Conservation (phyloP, 805 yeast species). For the Pichia paraexigua region DNA sequence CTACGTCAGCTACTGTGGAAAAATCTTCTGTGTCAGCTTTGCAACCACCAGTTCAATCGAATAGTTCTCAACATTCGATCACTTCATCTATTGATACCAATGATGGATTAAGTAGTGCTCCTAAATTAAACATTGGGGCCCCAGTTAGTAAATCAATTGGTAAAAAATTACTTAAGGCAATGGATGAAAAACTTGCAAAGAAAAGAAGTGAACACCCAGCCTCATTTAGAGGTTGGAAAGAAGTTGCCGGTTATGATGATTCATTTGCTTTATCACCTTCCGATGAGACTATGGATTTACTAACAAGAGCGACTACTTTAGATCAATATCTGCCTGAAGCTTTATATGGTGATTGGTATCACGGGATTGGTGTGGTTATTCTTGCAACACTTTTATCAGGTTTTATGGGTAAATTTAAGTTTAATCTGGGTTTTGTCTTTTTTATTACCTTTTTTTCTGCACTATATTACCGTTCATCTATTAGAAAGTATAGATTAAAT, state of each 20-base stretch:
- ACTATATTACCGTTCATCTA: conserved; percentile 72
- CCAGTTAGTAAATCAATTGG: conserved; percentile 25
- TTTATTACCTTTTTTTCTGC: conserved; percentile 56
- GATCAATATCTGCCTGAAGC: conserved; percentile 70
- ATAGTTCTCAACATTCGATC: background rate
- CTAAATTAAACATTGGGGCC: conserved; percentile 16
- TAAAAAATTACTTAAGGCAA: conserved; percentile 13
- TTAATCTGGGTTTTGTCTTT: conserved; percentile 76
- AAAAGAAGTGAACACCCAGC: conserved; percentile 49
- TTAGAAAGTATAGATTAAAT: conserved; percentile 66
- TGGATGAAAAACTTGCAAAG: conserved; percentile 13
- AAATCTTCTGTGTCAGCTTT: background rate
- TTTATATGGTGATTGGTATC: conserved; percentile 94
- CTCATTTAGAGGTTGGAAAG: conserved; percentile 88
- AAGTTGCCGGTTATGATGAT: conserved; percentile 80
- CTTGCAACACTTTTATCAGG: conserved; percentile 68
- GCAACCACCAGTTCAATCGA: background rate
- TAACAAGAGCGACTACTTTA: conserved; percentile 61
- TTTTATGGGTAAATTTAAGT: conserved; percentile 66
- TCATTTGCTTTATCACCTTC: conserved; percentile 55
- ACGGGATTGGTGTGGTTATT: conserved; percentile 66
- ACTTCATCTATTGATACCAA: background rate
- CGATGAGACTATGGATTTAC: conserved; percentile 66
- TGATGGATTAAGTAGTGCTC: background rate
- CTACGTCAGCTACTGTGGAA: background rate